Evolutionary conservation across 2,329 filamentous ascomycete species (phyloP).

Genomic region (Lachnellula arida): DNA sequence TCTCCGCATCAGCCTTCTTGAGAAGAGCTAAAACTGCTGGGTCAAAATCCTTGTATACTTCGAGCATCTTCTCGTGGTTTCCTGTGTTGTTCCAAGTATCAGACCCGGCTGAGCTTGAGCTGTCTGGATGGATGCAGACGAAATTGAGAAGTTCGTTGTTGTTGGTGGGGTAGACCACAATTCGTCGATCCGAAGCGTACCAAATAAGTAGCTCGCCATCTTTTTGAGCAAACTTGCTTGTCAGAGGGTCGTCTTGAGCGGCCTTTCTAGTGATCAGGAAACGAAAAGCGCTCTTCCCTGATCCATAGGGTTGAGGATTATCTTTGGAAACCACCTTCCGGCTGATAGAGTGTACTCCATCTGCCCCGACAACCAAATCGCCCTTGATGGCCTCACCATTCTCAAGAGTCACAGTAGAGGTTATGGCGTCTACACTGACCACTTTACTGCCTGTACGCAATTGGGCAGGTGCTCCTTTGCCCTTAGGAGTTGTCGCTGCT

Average conservation of each 20-base stretch:
- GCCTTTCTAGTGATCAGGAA: conserved; percentile 22
- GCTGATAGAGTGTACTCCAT: conserved; percentile 42
- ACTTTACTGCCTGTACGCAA: conserved; percentile 41
- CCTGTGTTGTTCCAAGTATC: conserved; percentile 39
- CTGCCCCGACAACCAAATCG: conserved; percentile 50
- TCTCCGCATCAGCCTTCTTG: conserved; percentile 39
- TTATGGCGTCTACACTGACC: conserved; percentile 38
- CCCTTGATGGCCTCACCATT: conserved; percentile 40
- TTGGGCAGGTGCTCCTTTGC: conserved; percentile 33
- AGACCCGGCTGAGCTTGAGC: conserved; percentile 39
- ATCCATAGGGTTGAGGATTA: conserved; percentile 22
- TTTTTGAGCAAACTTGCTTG: conserved; percentile 31
- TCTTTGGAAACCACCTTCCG: conserved; percentile 7
- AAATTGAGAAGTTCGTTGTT: conserved; percentile 44
- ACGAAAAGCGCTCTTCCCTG: conserved; percentile 23
- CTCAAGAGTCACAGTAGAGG: conserved; percentile 40
- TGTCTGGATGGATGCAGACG: conserved; percentile 48
- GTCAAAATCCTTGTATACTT: conserved; percentile 41
- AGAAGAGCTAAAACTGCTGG: conserved; percentile 38
- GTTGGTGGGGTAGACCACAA: conserved; percentile 46
- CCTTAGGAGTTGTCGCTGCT: conserved; percentile 37
- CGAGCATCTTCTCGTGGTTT: conserved; percentile 35
- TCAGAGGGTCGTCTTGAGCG: conserved; percentile 33
- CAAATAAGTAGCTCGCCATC: conserved; percentile 35
- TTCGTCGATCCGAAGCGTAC: conserved; percentile 38